Evolutionary conservation across 495 filamentous ascomycete genomes (phyloP).

Genomic region (Penicillium robsamsonii): DNA sequence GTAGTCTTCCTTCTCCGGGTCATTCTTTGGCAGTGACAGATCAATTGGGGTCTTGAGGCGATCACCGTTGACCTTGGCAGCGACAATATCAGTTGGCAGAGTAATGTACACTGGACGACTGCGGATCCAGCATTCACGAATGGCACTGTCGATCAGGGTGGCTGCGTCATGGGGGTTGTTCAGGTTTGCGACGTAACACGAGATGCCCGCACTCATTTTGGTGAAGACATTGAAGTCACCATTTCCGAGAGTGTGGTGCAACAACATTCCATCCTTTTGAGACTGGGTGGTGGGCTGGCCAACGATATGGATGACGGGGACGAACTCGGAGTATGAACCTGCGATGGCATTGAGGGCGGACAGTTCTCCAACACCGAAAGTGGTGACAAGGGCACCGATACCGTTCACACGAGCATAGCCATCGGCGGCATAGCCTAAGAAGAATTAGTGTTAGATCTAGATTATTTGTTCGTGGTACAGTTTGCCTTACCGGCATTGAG

Average conservation of each 20-base stretch:
- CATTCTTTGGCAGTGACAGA: conserved; percentile 60
- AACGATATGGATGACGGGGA: conserved; percentile 64
- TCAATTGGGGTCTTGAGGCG: conserved; percentile 69
- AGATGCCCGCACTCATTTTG: conserved; percentile 71
- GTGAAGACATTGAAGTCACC: conserved; percentile 85
- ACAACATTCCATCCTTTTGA: conserved; percentile 58
- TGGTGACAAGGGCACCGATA: conserved; percentile 63
- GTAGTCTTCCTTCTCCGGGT: conserved; percentile 74
- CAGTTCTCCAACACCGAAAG: conserved; percentile 70
- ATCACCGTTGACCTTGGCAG: conserved; percentile 73
- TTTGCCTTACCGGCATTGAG: conserved; percentile 57
- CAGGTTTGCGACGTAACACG: conserved; percentile 66
- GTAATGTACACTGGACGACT: conserved; percentile 81
- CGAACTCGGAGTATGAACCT: conserved; percentile 60
- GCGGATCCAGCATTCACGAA: conserved; percentile 74
- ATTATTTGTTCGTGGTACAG: not conserved
- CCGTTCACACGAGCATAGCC: conserved; percentile 70
- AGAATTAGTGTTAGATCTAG: not conserved
- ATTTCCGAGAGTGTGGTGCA: conserved; percentile 93
- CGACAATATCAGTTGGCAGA: conserved; percentile 81
- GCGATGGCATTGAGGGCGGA: conserved; percentile 67
- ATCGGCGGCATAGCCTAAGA: conserved; percentile 67
- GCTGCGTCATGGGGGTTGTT: conserved; percentile 67
- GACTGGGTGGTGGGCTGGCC: conserved; percentile 54
- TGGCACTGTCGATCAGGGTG: conserved; percentile 72